Percentiles rank a stretch among this genome's conserved stretches.
phyloP scores from a whole-genome alignment of 2,329 filamentous ascomycete genomes.

The Fusarium globosum region DNA sequence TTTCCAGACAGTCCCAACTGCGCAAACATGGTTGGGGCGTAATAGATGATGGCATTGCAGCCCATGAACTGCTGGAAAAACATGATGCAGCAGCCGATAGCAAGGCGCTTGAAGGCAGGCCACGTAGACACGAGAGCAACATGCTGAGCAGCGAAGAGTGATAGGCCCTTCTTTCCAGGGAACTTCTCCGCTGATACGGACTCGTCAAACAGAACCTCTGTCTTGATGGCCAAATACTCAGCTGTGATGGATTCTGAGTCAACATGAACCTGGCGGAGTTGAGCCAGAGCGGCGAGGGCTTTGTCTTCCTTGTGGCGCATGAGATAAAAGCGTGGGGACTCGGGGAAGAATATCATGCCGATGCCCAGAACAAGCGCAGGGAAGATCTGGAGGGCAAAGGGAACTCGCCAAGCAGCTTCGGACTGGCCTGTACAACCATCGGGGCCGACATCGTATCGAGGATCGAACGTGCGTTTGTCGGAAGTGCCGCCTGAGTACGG shows the following conservation, averaged over 20 bases:
- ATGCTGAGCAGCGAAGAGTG: slow-evolving; percentile 50
- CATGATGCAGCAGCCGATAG: slow-evolving; percentile 62
- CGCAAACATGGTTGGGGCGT: slow-evolving; percentile 58
- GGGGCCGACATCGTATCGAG: not conserved
- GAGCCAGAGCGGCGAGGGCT: slow-evolving; percentile 36
- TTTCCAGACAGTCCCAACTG: slow-evolving; percentile 55
- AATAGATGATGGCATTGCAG: slow-evolving; percentile 64
- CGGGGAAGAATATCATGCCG: slow-evolving; percentile 41
- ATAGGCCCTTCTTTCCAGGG: slow-evolving; percentile 40
- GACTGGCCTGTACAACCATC: not conserved
- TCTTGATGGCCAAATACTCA: slow-evolving; percentile 43
- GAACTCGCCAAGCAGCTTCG: slow-evolving; percentile 44
- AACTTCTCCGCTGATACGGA: slow-evolving; percentile 46
- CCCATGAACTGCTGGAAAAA: slow-evolving; percentile 63
- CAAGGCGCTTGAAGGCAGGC: slow-evolving; percentile 58
- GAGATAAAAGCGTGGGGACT: slow-evolving; percentile 44
- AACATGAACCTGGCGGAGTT: slow-evolving; percentile 34
- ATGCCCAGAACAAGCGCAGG: slow-evolving; percentile 41
- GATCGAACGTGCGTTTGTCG: not conserved
- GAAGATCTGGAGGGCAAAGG: slow-evolving; percentile 47
- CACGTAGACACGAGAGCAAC: not conserved
- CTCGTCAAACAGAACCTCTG: slow-evolving; percentile 41
- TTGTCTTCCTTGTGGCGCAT: slow-evolving; percentile 42
- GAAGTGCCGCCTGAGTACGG: not conserved
- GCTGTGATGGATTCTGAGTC: slow-evolving; percentile 35